Conservation (phyloP, 805 yeast genomes). For the Cyberlindnera xishuangbannaensis region DNA sequence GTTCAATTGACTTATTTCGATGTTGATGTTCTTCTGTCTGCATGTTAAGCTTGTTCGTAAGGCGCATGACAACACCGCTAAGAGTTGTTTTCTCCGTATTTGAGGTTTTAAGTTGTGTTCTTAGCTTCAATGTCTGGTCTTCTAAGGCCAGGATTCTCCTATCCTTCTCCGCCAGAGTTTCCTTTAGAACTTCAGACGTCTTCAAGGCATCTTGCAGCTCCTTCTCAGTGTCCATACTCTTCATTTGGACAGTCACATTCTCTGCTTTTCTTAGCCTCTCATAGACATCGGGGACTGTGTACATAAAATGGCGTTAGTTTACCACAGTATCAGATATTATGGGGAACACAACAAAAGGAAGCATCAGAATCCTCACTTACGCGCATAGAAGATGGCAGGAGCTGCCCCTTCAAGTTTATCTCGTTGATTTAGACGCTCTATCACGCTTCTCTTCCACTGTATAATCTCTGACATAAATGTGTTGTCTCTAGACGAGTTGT, state of each 20-base stretch:
- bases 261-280: constrained; percentile 14
- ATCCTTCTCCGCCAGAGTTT: constrained; percentile 4
- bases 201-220: constrained; percentile 4
- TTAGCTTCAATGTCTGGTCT: constrained; percentile 9
- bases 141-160: constrained; percentile 2
- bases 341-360: too few species aligned
- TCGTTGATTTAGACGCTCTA: neutral
- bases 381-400: constrained; percentile 3
- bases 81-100: constrained; percentile 25
- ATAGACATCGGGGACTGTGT: constrained; percentile 13
- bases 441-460: neutral
- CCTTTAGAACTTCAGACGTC: constrained; percentile 4
- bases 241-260: constrained; percentile 2
- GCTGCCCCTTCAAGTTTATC: neutral
- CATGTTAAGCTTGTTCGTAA: constrained; percentile 25
- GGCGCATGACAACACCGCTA: constrained; percentile 22
- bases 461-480: too few species aligned
- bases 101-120: constrained; percentile 19
- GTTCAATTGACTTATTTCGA: constrained; percentile 52
- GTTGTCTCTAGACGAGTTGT: too few species aligned
- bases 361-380: constrained; percentile 8
- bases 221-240: constrained; percentile 5
- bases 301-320: neutral
- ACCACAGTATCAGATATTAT: too few species aligned
- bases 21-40: constrained; percentile 27